phyloP scores from a whole-genome alignment of 2,329 filamentous ascomycete genomes.

The Mollisiaceae sp. region DNA sequence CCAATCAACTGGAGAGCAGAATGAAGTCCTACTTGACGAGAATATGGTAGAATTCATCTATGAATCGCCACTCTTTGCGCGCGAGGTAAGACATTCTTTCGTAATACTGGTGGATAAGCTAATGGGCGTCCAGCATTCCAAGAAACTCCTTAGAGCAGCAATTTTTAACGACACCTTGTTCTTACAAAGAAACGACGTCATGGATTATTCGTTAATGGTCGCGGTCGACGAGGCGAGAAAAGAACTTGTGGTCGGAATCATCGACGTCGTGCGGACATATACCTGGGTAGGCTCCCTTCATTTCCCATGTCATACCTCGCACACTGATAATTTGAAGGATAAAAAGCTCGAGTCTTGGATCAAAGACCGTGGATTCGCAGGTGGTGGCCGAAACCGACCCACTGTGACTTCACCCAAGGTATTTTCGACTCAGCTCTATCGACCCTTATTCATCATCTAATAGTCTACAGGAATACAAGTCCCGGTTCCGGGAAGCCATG shows the following conservation, averaged over 20 bases:
- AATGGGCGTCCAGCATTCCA: slow-evolving; percentile 66
- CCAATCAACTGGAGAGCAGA: slow-evolving; percentile 90
- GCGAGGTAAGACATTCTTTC: slow-evolving; percentile 57
- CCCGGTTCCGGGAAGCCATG: slow-evolving; percentile 95
- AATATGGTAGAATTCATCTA: slow-evolving; percentile 99
- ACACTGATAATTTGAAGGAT: slow-evolving; percentile 53
- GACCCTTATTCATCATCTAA: neutral
- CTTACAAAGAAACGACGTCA: slow-evolving; percentile 91
- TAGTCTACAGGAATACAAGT: slow-evolving; percentile 75
- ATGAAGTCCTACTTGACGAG: slow-evolving; percentile 95
- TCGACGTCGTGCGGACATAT: slow-evolving; percentile 97
- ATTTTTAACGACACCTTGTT: slow-evolving; percentile 99
- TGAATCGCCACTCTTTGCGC: slow-evolving; percentile 91
- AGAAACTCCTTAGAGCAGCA: slow-evolving; percentile 87
- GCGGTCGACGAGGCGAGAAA: slow-evolving; percentile 87
- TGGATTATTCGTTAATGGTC: slow-evolving; percentile 99
- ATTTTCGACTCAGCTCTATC: neutral
- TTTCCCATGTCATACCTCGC: neutral
- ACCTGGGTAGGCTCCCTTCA: slow-evolving; percentile 66
- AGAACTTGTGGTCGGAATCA: slow-evolving; percentile 95
- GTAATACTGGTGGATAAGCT: neutral
- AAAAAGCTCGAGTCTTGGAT: slow-evolving; percentile 99
- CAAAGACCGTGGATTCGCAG: slow-evolving; percentile 88
- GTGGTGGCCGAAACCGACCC: slow-evolving; percentile 78
- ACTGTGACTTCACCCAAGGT: slow-evolving; percentile 98